Evolutionary conservation across 192 early-diverging fungal species (phyloP).

Genomic region (Podochytrium sp.): DNA sequence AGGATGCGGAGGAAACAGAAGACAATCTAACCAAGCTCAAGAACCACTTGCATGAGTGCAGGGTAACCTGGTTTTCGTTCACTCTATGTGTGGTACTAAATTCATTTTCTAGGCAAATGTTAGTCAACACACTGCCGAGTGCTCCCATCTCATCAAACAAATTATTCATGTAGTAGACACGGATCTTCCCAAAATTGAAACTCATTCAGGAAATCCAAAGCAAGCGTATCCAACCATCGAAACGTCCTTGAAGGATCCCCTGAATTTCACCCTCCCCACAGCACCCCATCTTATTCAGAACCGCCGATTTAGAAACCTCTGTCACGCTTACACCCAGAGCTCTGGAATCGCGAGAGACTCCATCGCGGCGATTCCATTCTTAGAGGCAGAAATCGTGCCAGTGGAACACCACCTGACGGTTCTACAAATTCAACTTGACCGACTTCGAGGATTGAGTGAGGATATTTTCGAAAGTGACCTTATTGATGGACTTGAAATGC

Average conservation of each 20-base stretch:
- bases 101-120: background rate
- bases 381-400: constrained; percentile 19
- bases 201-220: constrained; percentile 17
- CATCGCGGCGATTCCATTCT: background rate
- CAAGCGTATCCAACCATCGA: background rate
- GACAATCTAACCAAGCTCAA: constrained; percentile 3
- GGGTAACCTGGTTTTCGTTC: constrained; percentile 2
- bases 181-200: background rate
- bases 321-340: constrained; percentile 7
- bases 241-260: constrained; percentile 12
- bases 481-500: constrained; percentile 1
- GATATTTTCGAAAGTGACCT: constrained; percentile 6
- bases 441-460: background rate
- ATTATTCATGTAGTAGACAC: constrained; percentile 10
- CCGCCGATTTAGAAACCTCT: background rate
- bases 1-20: constrained; percentile 10
- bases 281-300: constrained; percentile 12
- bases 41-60: background rate
- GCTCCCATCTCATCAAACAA: background rate
- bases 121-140: constrained; percentile 1
- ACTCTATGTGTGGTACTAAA: background rate
- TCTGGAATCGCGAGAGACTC: background rate
- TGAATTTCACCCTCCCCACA: constrained; percentile 8
- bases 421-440: constrained; percentile 3
- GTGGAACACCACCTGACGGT: constrained; percentile 12